A percentile compares a stretch with the other conserved stretches of the same genome.
phyloP scores from a whole-genome alignment of 2,329 filamentous ascomycete species.

The Penicillium sp. region DNA sequence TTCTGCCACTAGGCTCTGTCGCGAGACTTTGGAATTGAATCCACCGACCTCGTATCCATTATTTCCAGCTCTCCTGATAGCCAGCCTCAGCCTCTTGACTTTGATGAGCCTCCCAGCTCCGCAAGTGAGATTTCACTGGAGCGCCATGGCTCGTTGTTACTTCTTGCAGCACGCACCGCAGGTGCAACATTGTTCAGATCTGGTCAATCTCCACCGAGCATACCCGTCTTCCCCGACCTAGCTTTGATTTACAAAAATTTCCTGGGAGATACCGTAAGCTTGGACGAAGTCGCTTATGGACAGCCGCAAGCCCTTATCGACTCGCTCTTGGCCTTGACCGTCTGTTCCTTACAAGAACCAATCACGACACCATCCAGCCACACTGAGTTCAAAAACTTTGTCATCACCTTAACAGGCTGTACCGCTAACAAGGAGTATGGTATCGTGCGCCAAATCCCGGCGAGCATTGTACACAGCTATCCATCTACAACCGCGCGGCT shows the following conservation, averaged over 20 bases:
- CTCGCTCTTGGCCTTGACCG: conserved; percentile 52
- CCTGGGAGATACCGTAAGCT: conserved; percentile 44
- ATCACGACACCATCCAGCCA: conserved; percentile 49
- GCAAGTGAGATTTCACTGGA: conserved; percentile 57
- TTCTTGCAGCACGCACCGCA: conserved; percentile 54
- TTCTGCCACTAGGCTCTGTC: conserved; percentile 46
- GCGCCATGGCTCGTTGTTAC: conserved; percentile 54
- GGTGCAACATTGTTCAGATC: conserved; percentile 51
- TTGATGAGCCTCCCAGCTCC: conserved; percentile 55
- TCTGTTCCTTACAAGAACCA: conserved; percentile 50
- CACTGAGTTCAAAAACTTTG: conserved; percentile 53
- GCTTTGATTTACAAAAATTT: conserved; percentile 54
- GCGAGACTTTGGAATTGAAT: conserved; percentile 53
- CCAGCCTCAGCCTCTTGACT: conserved; percentile 47
- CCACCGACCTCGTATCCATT: conserved; percentile 49
- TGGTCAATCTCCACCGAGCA: conserved; percentile 35
- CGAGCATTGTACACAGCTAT: conserved; percentile 50
- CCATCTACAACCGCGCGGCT: conserved; percentile 53
- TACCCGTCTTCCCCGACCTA: conserved; percentile 56
- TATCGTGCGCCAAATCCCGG: conserved; percentile 39
- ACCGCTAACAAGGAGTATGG: conserved; percentile 36
- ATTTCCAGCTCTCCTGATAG: conserved; percentile 41
- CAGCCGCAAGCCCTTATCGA: conserved; percentile 56
- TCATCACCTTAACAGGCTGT: conserved; percentile 48
- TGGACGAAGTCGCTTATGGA: conserved; percentile 40